Evolutionary conservation across 2,329 filamentous ascomycete species (phyloP).

Genomic region (Fusarium succisae): DNA sequence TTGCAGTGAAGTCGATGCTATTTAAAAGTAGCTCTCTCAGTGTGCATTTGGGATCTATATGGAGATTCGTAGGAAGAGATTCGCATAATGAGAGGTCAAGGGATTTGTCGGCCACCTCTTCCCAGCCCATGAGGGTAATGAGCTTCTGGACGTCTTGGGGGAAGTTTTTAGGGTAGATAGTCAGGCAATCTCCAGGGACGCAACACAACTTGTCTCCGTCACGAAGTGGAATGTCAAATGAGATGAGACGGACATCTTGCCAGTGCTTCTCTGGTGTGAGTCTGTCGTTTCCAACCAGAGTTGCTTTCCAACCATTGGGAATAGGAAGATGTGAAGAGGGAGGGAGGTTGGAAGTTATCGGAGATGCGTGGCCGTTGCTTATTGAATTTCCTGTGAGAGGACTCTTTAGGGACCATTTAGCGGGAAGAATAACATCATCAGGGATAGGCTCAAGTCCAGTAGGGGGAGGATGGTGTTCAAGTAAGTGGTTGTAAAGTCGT

Average conservation of each 20-base stretch:
- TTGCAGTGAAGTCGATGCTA: constrained; percentile 88
- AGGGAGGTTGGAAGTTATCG: constrained; percentile 36
- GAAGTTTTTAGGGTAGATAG: constrained; percentile 89
- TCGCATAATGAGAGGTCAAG: constrained; percentile 61
- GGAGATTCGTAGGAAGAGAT: constrained; percentile 48
- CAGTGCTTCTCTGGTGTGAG: constrained; percentile 82
- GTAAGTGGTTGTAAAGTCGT: constrained; percentile 71
- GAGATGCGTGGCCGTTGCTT: constrained; percentile 19
- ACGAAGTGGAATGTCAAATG: constrained; percentile 59
- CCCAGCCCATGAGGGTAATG: constrained; percentile 83
- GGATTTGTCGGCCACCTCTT: constrained; percentile 72
- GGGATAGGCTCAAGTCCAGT: constrained; percentile 75
- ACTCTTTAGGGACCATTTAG: constrained; percentile 65
- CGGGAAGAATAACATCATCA: constrained; percentile 76
- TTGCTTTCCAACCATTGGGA: constrained; percentile 64
- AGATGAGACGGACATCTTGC: constrained; percentile 92
- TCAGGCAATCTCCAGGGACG: constrained; percentile 81
- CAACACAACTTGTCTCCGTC: constrained; percentile 45
- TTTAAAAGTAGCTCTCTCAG: constrained; percentile 80
- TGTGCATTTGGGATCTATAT: constrained; percentile 60
- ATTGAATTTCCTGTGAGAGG: background rate
- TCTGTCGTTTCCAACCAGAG: constrained; percentile 72
- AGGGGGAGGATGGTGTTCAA: constrained; percentile 75
- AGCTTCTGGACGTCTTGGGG: constrained; percentile 80
- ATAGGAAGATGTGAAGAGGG: constrained; percentile 61